phyloP scores from a whole-genome alignment of 1,284 basidiomycete genomes.

The Sphaerobolus stellatus region DNA sequence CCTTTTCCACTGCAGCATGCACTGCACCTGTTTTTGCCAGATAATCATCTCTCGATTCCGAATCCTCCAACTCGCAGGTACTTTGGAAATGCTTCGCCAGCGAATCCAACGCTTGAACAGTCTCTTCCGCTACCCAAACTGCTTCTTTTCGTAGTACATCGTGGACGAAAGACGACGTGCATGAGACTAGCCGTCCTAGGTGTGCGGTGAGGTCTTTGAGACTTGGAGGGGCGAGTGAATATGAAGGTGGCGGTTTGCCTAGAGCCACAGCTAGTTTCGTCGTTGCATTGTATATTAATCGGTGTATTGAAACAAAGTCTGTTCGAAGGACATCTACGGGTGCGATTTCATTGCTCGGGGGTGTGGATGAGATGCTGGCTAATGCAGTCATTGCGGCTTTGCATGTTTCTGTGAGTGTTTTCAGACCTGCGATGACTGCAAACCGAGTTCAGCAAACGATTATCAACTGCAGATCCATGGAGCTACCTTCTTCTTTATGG shows the following conservation, averaged over 20 bases:
- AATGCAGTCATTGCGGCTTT: constrained; percentile 40
- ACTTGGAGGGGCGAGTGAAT: constrained; percentile 52
- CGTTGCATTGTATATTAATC: constrained; percentile 56
- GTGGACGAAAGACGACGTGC: constrained; percentile 51
- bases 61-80: constrained; percentile 23
- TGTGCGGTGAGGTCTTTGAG: constrained; percentile 58
- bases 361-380: constrained; percentile 34
- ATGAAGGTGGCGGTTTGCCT: constrained; percentile 58
- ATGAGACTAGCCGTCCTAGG: constrained; percentile 57
- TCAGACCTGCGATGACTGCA: constrained; percentile 38
- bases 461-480: neutral
- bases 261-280: constrained; percentile 68
- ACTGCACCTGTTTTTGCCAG: constrained; percentile 61
- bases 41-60: too few species aligned
- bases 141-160: constrained; percentile 48
- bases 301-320: constrained; percentile 61
- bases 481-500: constrained; percentile 5
- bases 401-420: constrained; percentile 43
- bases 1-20: constrained; percentile 62
- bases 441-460: neutral
- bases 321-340: constrained; percentile 15
- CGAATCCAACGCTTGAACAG: constrained; percentile 46
- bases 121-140: constrained; percentile 39
- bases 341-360: constrained; percentile 30
- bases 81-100: constrained; percentile 40